These are phyloP conservation scores for Aeschynomene evenia DNA, from an alignment of 306 rosid species.

Conservation along the genomic window DNA sequence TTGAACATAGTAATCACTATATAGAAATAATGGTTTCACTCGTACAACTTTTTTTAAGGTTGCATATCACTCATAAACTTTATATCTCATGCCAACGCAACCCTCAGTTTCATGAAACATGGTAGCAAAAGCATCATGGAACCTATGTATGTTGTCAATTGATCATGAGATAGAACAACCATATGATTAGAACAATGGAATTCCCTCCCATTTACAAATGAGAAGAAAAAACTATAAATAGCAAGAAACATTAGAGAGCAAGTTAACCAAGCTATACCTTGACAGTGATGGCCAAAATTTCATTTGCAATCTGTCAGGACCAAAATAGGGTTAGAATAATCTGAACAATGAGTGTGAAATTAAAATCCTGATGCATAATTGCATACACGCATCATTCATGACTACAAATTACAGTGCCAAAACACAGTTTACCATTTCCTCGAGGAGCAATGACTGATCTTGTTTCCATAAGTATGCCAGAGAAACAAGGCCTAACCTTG, in stretches of 20 bases:
- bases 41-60: neutral
- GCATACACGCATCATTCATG: conserved; percentile 3
- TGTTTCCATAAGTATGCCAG: conserved; percentile 95
- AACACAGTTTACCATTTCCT: conserved; percentile 76
- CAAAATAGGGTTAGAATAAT: conserved; percentile 33
- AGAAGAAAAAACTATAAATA: neutral
- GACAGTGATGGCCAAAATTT: conserved; percentile 80
- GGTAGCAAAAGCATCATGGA: conserved; percentile 28
- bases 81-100: conserved; percentile 18
- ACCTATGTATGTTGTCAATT: conserved; percentile 6
- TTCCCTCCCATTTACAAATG: conserved; percentile 14
- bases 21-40: conserved; percentile 19
- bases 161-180: conserved; percentile 16
- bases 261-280: conserved; percentile 57
- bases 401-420: conserved; percentile 20
- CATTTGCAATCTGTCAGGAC: conserved; percentile 65
- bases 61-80: conserved; percentile 13
- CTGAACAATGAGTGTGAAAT: neutral
- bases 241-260: conserved; percentile 16
- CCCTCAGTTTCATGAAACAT: conserved; percentile 12
- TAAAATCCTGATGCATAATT: neutral
- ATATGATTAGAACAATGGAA: conserved; percentile 11
- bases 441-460: conserved; percentile 91
- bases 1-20: conserved; percentile 16
- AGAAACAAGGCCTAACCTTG: conserved; percentile 99